These are phyloP conservation scores for Penicillium aurantiogriseum DNA, from an alignment of 2,329 filamentous ascomycete species.

Conservation along the genomic window DNA sequence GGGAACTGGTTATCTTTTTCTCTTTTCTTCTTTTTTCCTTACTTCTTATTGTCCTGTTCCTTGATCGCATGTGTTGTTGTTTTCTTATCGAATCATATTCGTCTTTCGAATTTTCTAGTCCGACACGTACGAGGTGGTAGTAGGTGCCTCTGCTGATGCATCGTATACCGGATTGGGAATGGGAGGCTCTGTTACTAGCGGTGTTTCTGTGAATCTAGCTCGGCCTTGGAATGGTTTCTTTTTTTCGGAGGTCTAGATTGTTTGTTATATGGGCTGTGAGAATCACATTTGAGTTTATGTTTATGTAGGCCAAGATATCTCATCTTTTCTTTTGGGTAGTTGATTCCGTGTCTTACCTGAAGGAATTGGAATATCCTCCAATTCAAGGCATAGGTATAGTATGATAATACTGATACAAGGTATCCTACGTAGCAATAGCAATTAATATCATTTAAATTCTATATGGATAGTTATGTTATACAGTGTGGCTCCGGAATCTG, in stretches of 20 bases:
- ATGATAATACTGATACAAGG: no score
- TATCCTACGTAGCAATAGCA: no score
- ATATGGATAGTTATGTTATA: no score
- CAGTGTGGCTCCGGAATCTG: no score
- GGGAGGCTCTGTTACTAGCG: neutral
- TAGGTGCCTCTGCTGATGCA: neutral
- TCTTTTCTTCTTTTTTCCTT: conserved; percentile 13
- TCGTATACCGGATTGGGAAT: conserved; percentile 1
- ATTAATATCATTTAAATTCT: no score
- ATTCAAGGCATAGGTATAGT: neutral
- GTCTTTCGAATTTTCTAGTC: conserved; percentile 5
- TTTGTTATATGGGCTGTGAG: neutral
- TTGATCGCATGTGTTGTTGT: conserved; percentile 20
- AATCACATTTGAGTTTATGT: neutral
- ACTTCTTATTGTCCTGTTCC: conserved; percentile 21
- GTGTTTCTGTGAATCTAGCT: neutral
- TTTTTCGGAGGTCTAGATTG: neutral
- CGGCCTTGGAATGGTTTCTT: neutral
- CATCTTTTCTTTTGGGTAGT: neutral
- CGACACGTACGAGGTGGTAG: neutral
- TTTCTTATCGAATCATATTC: conserved; percentile 11
- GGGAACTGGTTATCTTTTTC: conserved; percentile 23
- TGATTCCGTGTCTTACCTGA: neutral
- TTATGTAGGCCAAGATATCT: neutral
- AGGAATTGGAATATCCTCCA: neutral